These are phyloP conservation scores for Cordyceps farinosa DNA, from an alignment of 2,329 filamentous ascomycete species.

Conservation along the genomic window DNA sequence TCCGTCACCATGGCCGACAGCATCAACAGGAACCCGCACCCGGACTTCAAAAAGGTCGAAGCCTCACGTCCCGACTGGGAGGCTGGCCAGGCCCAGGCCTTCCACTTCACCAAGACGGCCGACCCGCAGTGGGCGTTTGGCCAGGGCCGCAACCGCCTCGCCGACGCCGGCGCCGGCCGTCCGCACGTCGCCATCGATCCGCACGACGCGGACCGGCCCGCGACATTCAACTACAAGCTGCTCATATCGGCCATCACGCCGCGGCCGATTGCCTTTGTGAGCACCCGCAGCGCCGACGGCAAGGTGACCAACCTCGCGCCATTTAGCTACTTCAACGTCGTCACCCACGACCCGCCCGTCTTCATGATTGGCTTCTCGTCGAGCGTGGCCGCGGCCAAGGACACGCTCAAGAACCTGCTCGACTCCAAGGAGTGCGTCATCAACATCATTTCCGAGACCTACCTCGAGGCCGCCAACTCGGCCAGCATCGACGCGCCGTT, in stretches of 20 bases:
- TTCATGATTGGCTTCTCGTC: constrained; percentile 61
- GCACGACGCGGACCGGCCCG: constrained; percentile 63
- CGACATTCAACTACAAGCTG: constrained; percentile 82
- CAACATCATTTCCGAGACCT: constrained; percentile 84
- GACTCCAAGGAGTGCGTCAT: constrained; percentile 74
- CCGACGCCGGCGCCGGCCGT: constrained; percentile 33
- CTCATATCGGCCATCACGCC: constrained; percentile 81
- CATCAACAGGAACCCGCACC: constrained; percentile 61
- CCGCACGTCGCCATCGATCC: constrained; percentile 77
- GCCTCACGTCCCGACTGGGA: constrained; percentile 61
- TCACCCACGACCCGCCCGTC: constrained; percentile 82
- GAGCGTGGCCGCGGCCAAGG: constrained; percentile 59
- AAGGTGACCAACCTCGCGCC: constrained; percentile 70
- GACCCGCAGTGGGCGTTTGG: constrained; percentile 64
- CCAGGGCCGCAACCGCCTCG: constrained; percentile 57
- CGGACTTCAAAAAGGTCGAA: constrained; percentile 73
- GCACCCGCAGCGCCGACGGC: constrained; percentile 57
- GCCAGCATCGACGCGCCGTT: constrained; percentile 73
- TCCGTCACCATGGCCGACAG: constrained; percentile 25
- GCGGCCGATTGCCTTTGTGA: constrained; percentile 69
- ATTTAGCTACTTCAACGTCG: constrained; percentile 80
- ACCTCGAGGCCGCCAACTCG: constrained; percentile 84
- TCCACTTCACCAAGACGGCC: constrained; percentile 60
- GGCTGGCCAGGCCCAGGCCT: constrained; percentile 35
- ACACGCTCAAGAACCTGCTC: constrained; percentile 70